Conservation (phyloP, 2,329 filamentous ascomycete genomes). For the Cercospora zeina region DNA sequence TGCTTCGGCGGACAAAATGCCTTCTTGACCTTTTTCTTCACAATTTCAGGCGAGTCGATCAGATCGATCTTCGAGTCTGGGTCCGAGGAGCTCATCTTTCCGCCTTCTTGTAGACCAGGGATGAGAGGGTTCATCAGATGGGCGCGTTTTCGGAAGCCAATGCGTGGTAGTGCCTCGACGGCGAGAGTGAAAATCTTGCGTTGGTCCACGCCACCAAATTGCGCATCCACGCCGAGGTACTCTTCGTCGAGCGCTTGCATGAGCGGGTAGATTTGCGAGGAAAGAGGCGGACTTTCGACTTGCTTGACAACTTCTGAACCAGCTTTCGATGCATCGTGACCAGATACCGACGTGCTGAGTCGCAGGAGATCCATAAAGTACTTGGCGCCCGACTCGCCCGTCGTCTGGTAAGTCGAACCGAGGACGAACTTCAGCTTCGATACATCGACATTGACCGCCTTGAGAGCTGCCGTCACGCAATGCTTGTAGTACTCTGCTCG, state of each 20-base stretch:
- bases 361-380: slow-evolving; percentile 91
- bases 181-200: slow-evolving; percentile 86
- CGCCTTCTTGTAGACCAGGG: slow-evolving; percentile 70
- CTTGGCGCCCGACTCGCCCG: slow-evolving; percentile 65
- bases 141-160: slow-evolving; percentile 77
- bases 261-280: slow-evolving; percentile 76
- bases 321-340: slow-evolving; percentile 84
- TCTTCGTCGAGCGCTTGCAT: slow-evolving; percentile 91
- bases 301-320: slow-evolving; percentile 96
- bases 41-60: slow-evolving; percentile 72
- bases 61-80: slow-evolving; percentile 87
- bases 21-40: slow-evolving; percentile 83
- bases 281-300: slow-evolving; percentile 70
- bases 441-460: slow-evolving; percentile 75
- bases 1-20: slow-evolving; percentile 74
- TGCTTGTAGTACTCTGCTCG: slow-evolving; percentile 81
- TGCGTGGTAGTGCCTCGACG: slow-evolving; percentile 77
- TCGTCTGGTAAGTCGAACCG: slow-evolving; percentile 58
- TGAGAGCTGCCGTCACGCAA: slow-evolving; percentile 71
- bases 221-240: slow-evolving; percentile 81
- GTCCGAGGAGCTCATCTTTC: slow-evolving; percentile 76
- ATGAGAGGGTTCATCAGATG: slow-evolving; percentile 87
- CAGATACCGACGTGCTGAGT: slow-evolving; percentile 67
- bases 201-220: slow-evolving; percentile 85
- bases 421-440: slow-evolving; percentile 80